Conservation (phyloP, 2,329 filamentous ascomycete species). For the Fusarium heterosporum region DNA sequence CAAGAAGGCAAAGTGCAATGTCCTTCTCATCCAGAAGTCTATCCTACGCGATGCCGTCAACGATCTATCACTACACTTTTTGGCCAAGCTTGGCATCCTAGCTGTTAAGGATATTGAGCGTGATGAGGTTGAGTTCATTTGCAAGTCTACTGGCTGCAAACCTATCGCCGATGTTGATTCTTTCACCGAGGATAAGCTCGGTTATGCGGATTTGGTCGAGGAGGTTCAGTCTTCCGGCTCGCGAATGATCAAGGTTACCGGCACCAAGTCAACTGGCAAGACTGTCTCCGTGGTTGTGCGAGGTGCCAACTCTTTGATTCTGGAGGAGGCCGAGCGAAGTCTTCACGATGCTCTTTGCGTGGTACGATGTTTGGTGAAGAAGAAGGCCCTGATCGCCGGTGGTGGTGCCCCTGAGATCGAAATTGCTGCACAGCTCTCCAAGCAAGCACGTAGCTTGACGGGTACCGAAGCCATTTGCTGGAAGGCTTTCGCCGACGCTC, state of each 20-base stretch:
- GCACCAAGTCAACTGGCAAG: conserved; percentile 84
- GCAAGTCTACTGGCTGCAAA: conserved; percentile 99
- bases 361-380: conserved; percentile 97
- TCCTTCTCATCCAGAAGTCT: conserved; percentile 97
- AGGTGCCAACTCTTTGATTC: conserved; percentile 91
- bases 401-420: conserved; percentile 97
- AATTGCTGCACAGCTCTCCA: conserved; percentile 86
- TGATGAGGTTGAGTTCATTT: conserved; percentile 98
- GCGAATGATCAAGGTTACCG: conserved; percentile 94
- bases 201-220: conserved; percentile 91
- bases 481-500: conserved; percentile 97
- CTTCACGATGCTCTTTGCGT: conserved; percentile 98
- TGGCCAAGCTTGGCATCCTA: conserved; percentile 95
- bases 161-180: conserved; percentile 98
- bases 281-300: conserved; percentile 95
- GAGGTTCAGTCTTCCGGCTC: conserved; percentile 89
- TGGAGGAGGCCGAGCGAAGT: conserved; percentile 96
- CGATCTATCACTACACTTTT: conserved; percentile 95
- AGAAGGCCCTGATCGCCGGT: conserved; percentile 98
- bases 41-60: conserved; percentile 98
- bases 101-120: conserved; percentile 98
- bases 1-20: conserved; percentile 99
- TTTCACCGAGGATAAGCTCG: conserved; percentile 98
- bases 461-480: conserved; percentile 98
- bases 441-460: conserved; percentile 82